Conservation (phyloP, 2,329 filamentous ascomycete species). For the Aureobasidium sp. region DNA sequence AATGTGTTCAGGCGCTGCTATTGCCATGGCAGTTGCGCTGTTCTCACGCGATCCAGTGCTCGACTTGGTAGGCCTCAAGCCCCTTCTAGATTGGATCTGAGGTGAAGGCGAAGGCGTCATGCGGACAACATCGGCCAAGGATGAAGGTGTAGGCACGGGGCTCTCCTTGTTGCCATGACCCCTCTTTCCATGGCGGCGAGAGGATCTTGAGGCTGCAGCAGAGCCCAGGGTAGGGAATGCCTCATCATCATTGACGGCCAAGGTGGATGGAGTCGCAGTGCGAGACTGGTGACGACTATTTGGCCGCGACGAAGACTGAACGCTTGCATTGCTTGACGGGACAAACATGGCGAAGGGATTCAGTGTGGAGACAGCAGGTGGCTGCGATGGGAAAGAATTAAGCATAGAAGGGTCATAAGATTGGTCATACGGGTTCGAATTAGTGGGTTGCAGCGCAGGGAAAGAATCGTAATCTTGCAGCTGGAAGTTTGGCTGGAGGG, state of each 20-base stretch:
- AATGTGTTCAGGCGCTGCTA: constrained; percentile 81
- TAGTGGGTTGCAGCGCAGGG: constrained; percentile 55
- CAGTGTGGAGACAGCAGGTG: constrained; percentile 48
- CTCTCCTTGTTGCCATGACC: constrained; percentile 58
- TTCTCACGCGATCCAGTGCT: constrained; percentile 60
- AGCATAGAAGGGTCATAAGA: constrained; percentile 31
- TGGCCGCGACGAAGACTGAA: constrained; percentile 53
- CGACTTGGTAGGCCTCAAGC: constrained; percentile 56
- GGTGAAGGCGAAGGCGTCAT: constrained; percentile 53
- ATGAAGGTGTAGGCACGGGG: constrained; percentile 58
- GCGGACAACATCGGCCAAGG: constrained; percentile 87
- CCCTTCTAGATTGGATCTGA: constrained; percentile 42
- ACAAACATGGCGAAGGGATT: constrained; percentile 53
- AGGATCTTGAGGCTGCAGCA: constrained; percentile 59
- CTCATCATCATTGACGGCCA: constrained; percentile 81
- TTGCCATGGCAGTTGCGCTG: constrained; percentile 71
- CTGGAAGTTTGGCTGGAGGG: constrained; percentile 60
- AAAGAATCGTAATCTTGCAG: constrained; percentile 81
- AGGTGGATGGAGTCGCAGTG: constrained; percentile 55
- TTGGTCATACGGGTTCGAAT: constrained; percentile 36
- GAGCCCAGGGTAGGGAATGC: constrained; percentile 87
- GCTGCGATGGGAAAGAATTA: constrained; percentile 29
- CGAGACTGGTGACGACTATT: constrained; percentile 70
- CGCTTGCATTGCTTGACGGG: constrained; percentile 44
- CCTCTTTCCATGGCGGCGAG: constrained; percentile 88